These are phyloP conservation scores for Gossypium turneri DNA, from an alignment of 345 rosid genomes.

Conservation along the genomic window DNA sequence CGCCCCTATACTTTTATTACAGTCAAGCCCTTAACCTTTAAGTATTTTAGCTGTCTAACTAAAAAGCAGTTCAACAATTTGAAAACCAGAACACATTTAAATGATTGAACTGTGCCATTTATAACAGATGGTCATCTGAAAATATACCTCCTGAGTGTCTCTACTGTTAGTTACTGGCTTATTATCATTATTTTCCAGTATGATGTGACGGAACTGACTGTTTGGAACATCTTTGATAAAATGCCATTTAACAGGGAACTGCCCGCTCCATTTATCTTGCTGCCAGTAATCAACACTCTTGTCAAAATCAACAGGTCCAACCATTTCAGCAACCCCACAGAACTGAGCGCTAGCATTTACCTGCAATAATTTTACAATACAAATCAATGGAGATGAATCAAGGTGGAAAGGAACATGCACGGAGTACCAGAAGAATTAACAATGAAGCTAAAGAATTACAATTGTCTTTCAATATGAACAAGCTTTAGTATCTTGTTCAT, in stretches of 20 bases:
- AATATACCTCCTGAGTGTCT: slow-evolving; percentile 81
- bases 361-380: slow-evolving; percentile 35
- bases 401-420: background rate
- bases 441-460: background rate
- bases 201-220: slow-evolving; percentile 76
- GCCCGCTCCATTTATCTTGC: slow-evolving; percentile 93
- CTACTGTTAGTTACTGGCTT: slow-evolving; percentile 96
- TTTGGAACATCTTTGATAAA: slow-evolving; percentile 88
- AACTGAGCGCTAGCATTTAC: slow-evolving; percentile 94
- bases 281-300: slow-evolving; percentile 92
- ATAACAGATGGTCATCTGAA: background rate
- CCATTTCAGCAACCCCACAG: slow-evolving; percentile 94
- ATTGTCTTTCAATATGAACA: background rate
- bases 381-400: background rate
- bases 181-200: slow-evolving; percentile 76
- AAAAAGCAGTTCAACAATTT: background rate
- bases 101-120: background rate
- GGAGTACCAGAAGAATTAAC: background rate
- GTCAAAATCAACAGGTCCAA: slow-evolving; percentile 86
- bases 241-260: slow-evolving; percentile 91
- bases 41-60: background rate
- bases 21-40: background rate
- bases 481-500: background rate
- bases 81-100: background rate
- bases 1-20: background rate